Base-by-base conservation (phyloP, 2,329 filamentous ascomycete genomes). In the Beauveria scarabaeidicola region DNA sequence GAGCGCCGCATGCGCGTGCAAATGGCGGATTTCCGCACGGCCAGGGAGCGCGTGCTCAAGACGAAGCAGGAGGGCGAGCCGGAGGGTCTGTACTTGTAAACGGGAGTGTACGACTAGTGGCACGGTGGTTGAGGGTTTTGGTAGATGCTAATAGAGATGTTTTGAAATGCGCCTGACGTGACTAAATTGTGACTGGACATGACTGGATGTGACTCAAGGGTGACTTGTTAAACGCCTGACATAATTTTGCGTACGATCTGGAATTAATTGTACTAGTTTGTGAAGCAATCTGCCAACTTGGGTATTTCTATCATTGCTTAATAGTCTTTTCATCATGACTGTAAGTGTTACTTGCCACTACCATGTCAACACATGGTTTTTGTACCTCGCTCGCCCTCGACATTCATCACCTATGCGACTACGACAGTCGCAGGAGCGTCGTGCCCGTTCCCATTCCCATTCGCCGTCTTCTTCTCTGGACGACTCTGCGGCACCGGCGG, bases 31-130 rank as follows among this genome's bases (percentile, higher is more conserved):
- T 99, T 99, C 81, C 82, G 94, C 59, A 82, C 91, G 60, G 94
- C 94, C 25, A 84, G 93, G 68, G 94, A 99, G 77, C 87, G 91
- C 65, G 95, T 99, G 63, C 81, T 99, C 74, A 95, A 96, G 79
- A 99, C 95, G 53, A 99, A 99, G 87, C 94, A 89, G 70, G 94
- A 99, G 79, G 93, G 93, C 67, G 95, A 97, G 77, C 94, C 95
- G 0, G 94, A 99, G 78, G 94, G 94, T 67, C 78, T 99, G 83
- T 99, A 99, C 79, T 86, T 99, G 88, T 99, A 97, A 69, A 11
- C 11, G 27, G 58, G 17, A 27, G 52, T 71, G 66, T 68, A 70
- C 59, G 59, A 62, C 62, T 52, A 51, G 62, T 63, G 46, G 51
- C 48, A 63, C 62, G 15, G 40, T 3, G 58, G 60, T 32, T 36